Evolutionary conservation across 176 grass and related monocot species (phyloP), one percentile per base, ranked within the genome.

Genomic region (Tillandsia leiboldiana): DNA sequence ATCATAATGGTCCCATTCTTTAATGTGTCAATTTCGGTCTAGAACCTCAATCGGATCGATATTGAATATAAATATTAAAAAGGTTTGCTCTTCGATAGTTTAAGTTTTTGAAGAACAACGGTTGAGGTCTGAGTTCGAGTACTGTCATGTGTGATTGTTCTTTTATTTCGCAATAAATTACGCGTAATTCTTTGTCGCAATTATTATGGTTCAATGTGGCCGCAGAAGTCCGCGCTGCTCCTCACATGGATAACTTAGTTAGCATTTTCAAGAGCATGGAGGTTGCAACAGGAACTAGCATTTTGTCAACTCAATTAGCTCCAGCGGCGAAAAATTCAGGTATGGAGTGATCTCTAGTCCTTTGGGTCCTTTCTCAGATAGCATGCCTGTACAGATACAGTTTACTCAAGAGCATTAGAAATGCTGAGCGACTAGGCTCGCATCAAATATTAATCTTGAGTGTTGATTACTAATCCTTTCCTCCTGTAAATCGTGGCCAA

Each of bases 171-270:
- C 51, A 24, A n/a, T 53, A 18, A 59, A 17, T 59, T 20, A 59
- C 14, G 15, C 22, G 9, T 8, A 59, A 17, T 59, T 59, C n/a
- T 59, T 59, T 20, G 15, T 59, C n/a, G 20, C 20, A n/a, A 59
- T 59, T 8, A 59, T 17, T 20, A 22, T 59, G 54, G 54, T 59
- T 59, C 12, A 9, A 59, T 17, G n/a, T 50, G 26, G 50, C 73
- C 77, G 27, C 72, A 96, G 92, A 96, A 83, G 74, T 92, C 53
- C 81, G 78, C 48, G 75, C 93, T 58, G 81, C 86, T 71, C 81
- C 81, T 63, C 88, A 92, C 70, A 96, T 96, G 93, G 89, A 96
- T 73, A 92, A 85, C 73, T 62, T 96, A 68, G 86, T 96, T 1
- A 28, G 73, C 47, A 84, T 92, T 78, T 89, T 87, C 71, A 96